A percentile compares a stretch with the other conserved stretches of the same genome.
These are phyloP conservation scores for Ophiostoma australiae DNA, from an alignment of 2,329 filamentous ascomycete species.

Conservation along the genomic window DNA sequence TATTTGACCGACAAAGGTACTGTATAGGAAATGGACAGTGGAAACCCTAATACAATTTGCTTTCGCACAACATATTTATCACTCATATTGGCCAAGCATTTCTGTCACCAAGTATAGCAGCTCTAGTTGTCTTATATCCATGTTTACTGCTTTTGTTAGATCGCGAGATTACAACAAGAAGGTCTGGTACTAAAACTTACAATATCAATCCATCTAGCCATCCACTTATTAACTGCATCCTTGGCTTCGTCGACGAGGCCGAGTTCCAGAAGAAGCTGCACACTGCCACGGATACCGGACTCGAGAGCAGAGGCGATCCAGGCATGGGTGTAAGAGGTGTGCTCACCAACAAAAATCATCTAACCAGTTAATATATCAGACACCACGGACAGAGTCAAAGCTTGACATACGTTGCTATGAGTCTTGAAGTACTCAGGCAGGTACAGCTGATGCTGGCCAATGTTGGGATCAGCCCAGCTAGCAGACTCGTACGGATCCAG, in stretches of 20 bases:
- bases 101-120: too few relatives aligned
- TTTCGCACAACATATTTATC: too few relatives aligned
- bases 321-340: conserved; percentile 7
- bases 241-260: conserved; percentile 11
- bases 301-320: conserved; percentile 10
- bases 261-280: conserved; percentile 8
- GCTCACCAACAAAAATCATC: conserved; percentile 17
- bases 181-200: neutral
- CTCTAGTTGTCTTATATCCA: too few relatives aligned
- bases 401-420: neutral
- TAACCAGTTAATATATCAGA: neutral
- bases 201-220: conserved; percentile 16
- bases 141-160: too few relatives aligned
- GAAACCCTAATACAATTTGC: too few relatives aligned
- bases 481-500: conserved; percentile 5
- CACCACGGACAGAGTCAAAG: too few relatives aligned
- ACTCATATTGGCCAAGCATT: too few relatives aligned
- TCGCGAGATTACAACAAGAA: too few relatives aligned
- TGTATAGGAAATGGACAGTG: too few relatives aligned
- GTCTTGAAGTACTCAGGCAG: conserved; percentile 15
- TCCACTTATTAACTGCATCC: conserved; percentile 12
- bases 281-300: conserved; percentile 9
- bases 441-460: conserved; percentile 14
- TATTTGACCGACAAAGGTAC: too few relatives aligned
- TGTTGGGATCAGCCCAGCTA: neutral